Conservation (phyloP, 1,284 basidiomycete species). For the Microbotryum saponariae region DNA sequence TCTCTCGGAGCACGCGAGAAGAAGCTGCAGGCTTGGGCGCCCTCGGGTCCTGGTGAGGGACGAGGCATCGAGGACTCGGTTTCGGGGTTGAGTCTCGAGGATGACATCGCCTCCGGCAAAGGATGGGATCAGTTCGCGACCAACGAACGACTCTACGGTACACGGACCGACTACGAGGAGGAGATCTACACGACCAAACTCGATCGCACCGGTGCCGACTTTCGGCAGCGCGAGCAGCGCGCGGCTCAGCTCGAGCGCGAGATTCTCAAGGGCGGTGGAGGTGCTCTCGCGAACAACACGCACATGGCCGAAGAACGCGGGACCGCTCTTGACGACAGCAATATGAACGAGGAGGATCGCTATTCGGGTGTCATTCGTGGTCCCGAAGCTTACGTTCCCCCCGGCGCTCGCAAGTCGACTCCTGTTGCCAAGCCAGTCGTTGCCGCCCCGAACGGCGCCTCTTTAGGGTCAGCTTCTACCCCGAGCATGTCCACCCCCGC, state of each 20-base stretch:
- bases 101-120: conserved; percentile 37
- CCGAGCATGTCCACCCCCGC: conserved; percentile 8
- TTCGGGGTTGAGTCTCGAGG: conserved; percentile 45
- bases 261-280: conserved; percentile 54
- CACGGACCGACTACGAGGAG: conserved; percentile 86
- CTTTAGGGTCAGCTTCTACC: conserved; percentile 16
- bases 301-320: conserved; percentile 89
- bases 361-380: conserved; percentile 87
- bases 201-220: conserved; percentile 75
- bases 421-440: conserved; percentile 32
- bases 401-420: conserved; percentile 57
- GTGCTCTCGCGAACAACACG: conserved; percentile 50
- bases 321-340: conserved; percentile 58
- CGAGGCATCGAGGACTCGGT: conserved; percentile 42
- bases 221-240: conserved; percentile 76
- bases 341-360: conserved; percentile 88
- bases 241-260: conserved; percentile 85
- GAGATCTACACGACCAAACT: conserved; percentile 91
- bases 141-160: conserved; percentile 88
- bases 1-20: conserved; percentile 40
- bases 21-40: conserved; percentile 26
- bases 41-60: conserved; percentile 24
- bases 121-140: conserved; percentile 92
- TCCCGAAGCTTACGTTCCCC: conserved; percentile 85
- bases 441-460: conserved; percentile 19